phyloP scores from a whole-genome alignment of 2,329 filamentous ascomycete species.

The Bimuria novae-zelandiae region DNA sequence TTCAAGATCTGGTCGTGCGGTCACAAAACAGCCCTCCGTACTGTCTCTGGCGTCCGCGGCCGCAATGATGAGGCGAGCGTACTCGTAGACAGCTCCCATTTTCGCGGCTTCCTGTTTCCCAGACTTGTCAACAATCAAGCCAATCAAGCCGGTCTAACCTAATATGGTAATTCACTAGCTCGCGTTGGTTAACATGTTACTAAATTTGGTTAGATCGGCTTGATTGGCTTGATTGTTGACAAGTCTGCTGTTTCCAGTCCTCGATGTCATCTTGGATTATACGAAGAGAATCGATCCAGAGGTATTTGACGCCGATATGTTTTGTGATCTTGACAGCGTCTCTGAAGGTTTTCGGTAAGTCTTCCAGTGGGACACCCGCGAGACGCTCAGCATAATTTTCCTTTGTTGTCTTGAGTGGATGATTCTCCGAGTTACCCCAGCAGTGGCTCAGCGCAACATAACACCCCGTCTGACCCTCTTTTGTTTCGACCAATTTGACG shows the following conservation, averaged over 20 bases:
- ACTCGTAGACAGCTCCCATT: conserved; percentile 11
- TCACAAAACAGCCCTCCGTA: conserved; percentile 1
- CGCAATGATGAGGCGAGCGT: conserved; percentile 1
- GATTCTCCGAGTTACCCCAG: conserved; percentile 1
- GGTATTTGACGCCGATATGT: conserved; percentile 4
- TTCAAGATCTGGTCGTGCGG: conserved; percentile 3
- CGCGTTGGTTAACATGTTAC: too few relatives aligned
- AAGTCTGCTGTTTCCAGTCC: too few relatives aligned
- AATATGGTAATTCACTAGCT: too few relatives aligned
- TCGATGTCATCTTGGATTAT: background rate
- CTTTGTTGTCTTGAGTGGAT: background rate
- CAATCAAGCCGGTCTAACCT: too few relatives aligned
- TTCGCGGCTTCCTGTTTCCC: conserved; percentile 6
- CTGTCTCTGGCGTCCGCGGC: background rate
- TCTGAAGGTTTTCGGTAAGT: background rate
- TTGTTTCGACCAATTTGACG: background rate
- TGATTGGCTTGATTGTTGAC: too few relatives aligned
- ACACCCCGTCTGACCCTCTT: conserved; percentile 1
- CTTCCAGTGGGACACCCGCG: conserved; percentile 1
- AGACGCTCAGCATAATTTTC: conserved; percentile 1
- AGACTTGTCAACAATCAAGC: too few relatives aligned
- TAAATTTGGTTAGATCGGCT: too few relatives aligned
- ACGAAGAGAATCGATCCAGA: conserved; percentile 4
- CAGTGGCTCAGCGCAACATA: background rate
- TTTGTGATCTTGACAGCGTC: background rate